These are phyloP conservation scores for Mangifera indica DNA, from an alignment of 345 rosid species.

Conservation along the genomic window DNA sequence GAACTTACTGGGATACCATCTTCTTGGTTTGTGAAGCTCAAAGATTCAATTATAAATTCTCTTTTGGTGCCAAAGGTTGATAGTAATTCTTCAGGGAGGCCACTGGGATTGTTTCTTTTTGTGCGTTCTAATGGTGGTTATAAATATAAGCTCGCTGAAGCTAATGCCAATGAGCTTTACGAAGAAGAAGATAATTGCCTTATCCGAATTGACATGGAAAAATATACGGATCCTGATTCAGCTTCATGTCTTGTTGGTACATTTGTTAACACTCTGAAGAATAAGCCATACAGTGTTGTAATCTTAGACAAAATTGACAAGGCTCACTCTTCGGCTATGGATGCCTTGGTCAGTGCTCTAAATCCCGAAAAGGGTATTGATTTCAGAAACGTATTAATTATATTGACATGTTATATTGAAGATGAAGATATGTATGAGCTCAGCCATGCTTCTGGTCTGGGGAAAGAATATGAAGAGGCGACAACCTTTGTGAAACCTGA, in stretches of 20 bases:
- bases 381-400: not conserved
- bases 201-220: not conserved
- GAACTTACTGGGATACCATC: slow-evolving; percentile 3
- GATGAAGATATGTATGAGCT: not conserved
- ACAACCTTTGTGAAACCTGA: not conserved
- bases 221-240: not conserved
- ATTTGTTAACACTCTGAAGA: not conserved
- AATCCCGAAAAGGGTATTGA: not conserved
- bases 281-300: not conserved
- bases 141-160: not conserved
- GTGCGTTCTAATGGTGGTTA: not conserved
- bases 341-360: not conserved
- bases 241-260: not conserved
- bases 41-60: too few species aligned
- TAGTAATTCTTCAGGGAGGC: not conserved
- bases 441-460: not conserved
- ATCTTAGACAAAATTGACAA: slow-evolving; percentile 3
- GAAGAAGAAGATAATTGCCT: not conserved
- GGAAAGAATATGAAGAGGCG: not conserved
- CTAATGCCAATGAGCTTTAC: slow-evolving; percentile 14
- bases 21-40: not conserved
- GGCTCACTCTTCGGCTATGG: not conserved
- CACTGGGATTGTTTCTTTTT: slow-evolving; percentile 3
- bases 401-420: not conserved
- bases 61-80: not conserved